Evolutionary conservation across 2,329 filamentous ascomycete species (phyloP), one percentile per base, ranked within the genome.

Genomic region (Sporothrix variecibatus): DNA sequence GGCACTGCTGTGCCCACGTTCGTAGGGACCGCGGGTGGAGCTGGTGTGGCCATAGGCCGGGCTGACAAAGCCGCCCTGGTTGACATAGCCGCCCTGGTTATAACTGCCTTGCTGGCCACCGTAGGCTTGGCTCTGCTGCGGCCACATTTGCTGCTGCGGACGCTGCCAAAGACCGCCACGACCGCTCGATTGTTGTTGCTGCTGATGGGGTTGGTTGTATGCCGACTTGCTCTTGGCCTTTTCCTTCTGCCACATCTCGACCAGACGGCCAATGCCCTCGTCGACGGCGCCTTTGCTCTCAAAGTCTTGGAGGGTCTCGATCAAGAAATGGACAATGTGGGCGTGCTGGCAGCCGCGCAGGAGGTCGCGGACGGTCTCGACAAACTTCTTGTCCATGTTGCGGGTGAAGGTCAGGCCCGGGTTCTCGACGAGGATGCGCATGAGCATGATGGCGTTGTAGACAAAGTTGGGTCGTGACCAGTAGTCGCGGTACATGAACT

Each of bases 361-460:
- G 75, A 97, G 83, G 58, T 93, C 88, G 83, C 95, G 95, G 20
- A 93, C 84, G 0, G 90, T 90, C 58, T 92, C 87, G 72, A 93
- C 89, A 80, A 98, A 98, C 79, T 94, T 94, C 80, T 91, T 87
- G 82, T 98, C 95, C 58, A 98, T 83, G 81, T 97, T 95, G 77
- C 93, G 89, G n/a, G 95, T 97, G 80, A 99, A 99, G 1, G 91
- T 94, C 72, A 88, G 87, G 40, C 95, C 95, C 0, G 96, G 96
- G 81, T 99, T 98, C 82, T 98, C 95, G 78, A 91, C 88, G 77
- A 99, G 86, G 79, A 99, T 99, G 76, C 95, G 92, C 78, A 97
- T 87, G 73, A 99, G 88, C 96, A 98, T 98, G 79, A 98, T 91
- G 76, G 94, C 92, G 84, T 98, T 98, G 87, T 98, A 98, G 82